These are phyloP conservation scores for Plasmopara halstedii DNA, from an alignment of 352 stramenopile species.

Conservation along the genomic window DNA sequence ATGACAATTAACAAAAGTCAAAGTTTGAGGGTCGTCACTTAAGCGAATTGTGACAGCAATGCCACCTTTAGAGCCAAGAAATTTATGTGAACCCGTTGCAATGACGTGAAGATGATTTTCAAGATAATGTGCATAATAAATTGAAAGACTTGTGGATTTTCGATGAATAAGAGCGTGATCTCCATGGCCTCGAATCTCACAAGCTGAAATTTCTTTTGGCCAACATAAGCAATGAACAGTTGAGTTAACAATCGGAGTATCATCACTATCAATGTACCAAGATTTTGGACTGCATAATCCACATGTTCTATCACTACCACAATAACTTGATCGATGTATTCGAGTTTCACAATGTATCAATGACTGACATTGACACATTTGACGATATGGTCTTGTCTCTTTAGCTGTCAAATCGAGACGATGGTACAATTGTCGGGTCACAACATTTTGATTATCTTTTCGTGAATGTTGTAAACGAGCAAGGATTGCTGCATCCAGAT, in stretches of 20 bases:
- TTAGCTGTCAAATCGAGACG: slow-evolving; percentile 19
- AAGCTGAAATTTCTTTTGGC: slow-evolving; percentile 9
- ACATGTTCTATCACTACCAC: slow-evolving; percentile 5
- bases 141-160: slow-evolving; percentile 59
- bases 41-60: slow-evolving; percentile 44
- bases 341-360: slow-evolving; percentile 2
- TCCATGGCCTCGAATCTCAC: slow-evolving; percentile 46
- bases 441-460: neutral
- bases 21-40: slow-evolving; percentile 30
- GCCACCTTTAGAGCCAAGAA: slow-evolving; percentile 58
- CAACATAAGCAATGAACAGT: no score
- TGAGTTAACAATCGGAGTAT: no score
- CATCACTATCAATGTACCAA: neutral
- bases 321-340: slow-evolving; percentile 3
- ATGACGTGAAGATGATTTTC: slow-evolving; percentile 36
- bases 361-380: slow-evolving; percentile 8
- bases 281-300: slow-evolving; percentile 6
- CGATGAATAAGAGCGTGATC: slow-evolving; percentile 52
- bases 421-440: slow-evolving; percentile 10
- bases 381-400: neutral
- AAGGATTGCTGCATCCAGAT: slow-evolving; percentile 46
- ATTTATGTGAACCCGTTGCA: slow-evolving; percentile 46
- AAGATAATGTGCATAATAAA: slow-evolving; percentile 44
- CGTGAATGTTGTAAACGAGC: slow-evolving; percentile 28
- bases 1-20: slow-evolving; percentile 67